A percentile compares a stretch with the other conserved stretches of the same genome.
These are phyloP conservation scores for Blepharisma undulans DNA, from an alignment of 169 alveolate genomes.

Conservation along the genomic window DNA sequence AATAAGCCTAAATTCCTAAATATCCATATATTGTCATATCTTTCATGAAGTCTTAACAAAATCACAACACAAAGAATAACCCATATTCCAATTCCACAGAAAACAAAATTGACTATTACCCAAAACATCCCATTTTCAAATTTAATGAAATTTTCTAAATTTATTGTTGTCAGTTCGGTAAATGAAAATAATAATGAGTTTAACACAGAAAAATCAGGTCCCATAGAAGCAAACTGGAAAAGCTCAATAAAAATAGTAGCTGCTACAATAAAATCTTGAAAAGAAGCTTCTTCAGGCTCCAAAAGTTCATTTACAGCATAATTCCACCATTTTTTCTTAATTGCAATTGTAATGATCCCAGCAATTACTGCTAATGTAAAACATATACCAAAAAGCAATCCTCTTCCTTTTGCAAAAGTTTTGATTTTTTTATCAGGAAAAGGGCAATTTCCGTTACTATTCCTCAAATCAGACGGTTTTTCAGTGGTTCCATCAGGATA, in stretches of 20 bases:
- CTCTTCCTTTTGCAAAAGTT: background rate
- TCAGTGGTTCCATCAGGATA: background rate
- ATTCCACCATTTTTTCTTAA: slow-evolving; percentile 11
- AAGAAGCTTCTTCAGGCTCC: background rate
- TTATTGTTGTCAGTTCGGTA: background rate
- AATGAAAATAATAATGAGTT: background rate
- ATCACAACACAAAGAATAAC: background rate
- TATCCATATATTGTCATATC: background rate
- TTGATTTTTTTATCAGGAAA: background rate
- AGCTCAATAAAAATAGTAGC: background rate
- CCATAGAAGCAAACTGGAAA: background rate
- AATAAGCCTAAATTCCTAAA: background rate
- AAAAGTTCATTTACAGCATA: background rate
- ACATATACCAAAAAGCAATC: background rate
- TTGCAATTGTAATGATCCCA: background rate
- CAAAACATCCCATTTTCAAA: slow-evolving; percentile 22
- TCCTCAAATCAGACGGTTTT: background rate
- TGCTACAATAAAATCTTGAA: background rate
- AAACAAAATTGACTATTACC: background rate
- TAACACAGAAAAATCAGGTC: slow-evolving; percentile 2
- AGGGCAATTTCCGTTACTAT: background rate
- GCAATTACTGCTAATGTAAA: background rate
- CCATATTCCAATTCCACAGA: background rate
- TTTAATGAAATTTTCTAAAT: slow-evolving; percentile 5
- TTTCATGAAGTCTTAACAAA: background rate